Conservation (phyloP, 2,329 filamentous ascomycete species). For the Alternaria incomplexa region DNA sequence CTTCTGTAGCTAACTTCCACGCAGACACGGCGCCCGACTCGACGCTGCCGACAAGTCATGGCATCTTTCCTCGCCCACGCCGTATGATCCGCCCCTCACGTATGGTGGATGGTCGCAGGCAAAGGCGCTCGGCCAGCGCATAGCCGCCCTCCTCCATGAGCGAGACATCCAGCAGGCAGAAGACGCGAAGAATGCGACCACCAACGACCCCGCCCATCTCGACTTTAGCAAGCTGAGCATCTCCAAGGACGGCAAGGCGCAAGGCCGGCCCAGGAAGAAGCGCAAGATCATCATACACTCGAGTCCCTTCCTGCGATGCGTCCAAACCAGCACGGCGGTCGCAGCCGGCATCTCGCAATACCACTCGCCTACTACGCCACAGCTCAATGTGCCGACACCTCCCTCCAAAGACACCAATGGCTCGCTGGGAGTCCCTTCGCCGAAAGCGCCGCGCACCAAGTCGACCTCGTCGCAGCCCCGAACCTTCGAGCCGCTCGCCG, state of each 20-base stretch:
- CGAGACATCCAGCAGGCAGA: slow-evolving; percentile 56
- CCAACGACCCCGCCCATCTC: slow-evolving; percentile 26
- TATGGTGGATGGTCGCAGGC: slow-evolving; percentile 94
- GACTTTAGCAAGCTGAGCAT: slow-evolving; percentile 30
- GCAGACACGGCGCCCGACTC: slow-evolving; percentile 86
- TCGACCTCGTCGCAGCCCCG: slow-evolving; percentile 30
- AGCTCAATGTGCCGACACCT: slow-evolving; percentile 26
- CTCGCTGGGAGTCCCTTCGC: slow-evolving; percentile 14
- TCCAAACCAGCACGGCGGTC: slow-evolving; percentile 90
- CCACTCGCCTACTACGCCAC: slow-evolving; percentile 48
- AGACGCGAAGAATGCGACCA: slow-evolving; percentile 21
- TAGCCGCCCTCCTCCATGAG: slow-evolving; percentile 71
- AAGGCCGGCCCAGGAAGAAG: slow-evolving; percentile 50
- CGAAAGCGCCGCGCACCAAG: slow-evolving; percentile 19
- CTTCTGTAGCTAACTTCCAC: slow-evolving; percentile 16
- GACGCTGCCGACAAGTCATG: slow-evolving; percentile 95
- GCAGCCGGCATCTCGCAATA: slow-evolving; percentile 80
- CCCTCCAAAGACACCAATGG: slow-evolving; percentile 24
- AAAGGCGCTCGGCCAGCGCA: slow-evolving; percentile 79
- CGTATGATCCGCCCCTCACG: slow-evolving; percentile 93
- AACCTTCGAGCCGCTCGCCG: slow-evolving; percentile 43
- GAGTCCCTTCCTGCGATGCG: slow-evolving; percentile 91
- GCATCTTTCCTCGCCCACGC: slow-evolving; percentile 90
- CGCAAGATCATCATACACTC: slow-evolving; percentile 87
- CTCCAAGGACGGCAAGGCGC: slow-evolving; percentile 4